These are phyloP conservation scores for Trichophyton mentagrophytes DNA, from an alignment of 2,329 filamentous ascomycete genomes.

Conservation along the genomic window DNA sequence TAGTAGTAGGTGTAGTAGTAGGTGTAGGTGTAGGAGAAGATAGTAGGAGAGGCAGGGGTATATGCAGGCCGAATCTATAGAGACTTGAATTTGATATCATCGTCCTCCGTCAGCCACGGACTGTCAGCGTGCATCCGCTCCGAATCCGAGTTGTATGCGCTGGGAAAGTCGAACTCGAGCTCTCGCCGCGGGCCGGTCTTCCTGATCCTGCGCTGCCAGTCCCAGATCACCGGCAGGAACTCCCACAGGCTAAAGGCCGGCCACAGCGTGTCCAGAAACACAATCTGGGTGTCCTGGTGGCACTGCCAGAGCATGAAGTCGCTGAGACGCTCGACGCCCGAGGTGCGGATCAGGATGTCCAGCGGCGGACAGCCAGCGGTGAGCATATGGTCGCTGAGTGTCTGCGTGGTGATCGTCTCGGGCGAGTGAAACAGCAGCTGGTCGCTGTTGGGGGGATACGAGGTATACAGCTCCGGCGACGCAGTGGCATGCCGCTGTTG, in stretches of 20 bases:
- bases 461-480: constrained; percentile 11
- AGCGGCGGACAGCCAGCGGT: constrained; percentile 74
- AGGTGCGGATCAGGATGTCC: constrained; percentile 83
- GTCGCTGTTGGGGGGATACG: constrained; percentile 17
- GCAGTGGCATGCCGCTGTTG: constrained; percentile 1
- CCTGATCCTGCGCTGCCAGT: constrained; percentile 65
- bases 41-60: not conserved
- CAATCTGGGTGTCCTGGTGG: constrained; percentile 80
- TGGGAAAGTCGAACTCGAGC: not conserved
- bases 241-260: constrained; percentile 91
- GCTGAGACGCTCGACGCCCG: constrained; percentile 79
- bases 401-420: constrained; percentile 74
- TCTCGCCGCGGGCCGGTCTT: constrained; percentile 19
- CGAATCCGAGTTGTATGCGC: not conserved
- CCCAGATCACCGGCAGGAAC: constrained; percentile 80
- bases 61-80: not conserved
- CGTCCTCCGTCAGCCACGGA: not conserved
- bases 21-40: not conserved
- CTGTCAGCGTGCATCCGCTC: not conserved
- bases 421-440: constrained; percentile 51
- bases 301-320: constrained; percentile 99
- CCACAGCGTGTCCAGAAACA: constrained; percentile 87
- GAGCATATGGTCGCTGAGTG: constrained; percentile 74
- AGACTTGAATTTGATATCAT: not conserved
- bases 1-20: too few species aligned